phyloP scores from a whole-genome alignment of 148 eudicot genomes.

The Heliamphora exappendiculata region DNA sequence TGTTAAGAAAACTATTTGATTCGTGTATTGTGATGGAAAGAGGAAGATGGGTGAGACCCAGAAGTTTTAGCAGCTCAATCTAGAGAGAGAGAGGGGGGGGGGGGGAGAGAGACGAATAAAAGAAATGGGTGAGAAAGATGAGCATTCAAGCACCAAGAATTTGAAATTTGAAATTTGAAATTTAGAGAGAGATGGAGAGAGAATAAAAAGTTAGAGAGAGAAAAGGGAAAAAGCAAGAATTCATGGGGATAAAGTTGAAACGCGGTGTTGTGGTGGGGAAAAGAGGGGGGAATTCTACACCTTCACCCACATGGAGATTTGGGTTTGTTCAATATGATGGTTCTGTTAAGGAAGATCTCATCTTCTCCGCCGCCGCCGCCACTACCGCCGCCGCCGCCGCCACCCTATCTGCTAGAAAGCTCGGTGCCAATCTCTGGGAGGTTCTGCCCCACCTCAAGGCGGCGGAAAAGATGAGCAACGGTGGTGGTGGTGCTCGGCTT shows the following conservation, averaged over 20 bases:
- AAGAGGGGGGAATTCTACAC: constrained; percentile 55
- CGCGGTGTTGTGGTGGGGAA: constrained; percentile 45
- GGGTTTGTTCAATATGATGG: constrained; percentile 26
- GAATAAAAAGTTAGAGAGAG: constrained; percentile 31
- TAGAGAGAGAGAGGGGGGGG: too few species aligned
- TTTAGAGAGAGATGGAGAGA: constrained; percentile 13
- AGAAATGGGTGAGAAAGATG: too few species aligned
- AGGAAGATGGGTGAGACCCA: too few species aligned
- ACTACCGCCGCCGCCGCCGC: neutral
- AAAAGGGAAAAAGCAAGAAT: constrained; percentile 32
- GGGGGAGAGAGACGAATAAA: too few species aligned
- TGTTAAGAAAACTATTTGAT: too few species aligned
- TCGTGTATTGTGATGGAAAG: too few species aligned
- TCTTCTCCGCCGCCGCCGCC: constrained; percentile 3
- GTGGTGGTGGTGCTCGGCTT: constrained; percentile 13
- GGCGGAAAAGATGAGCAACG: constrained; percentile 35
- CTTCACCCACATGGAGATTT: constrained; percentile 70
- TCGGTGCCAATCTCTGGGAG: constrained; percentile 78
- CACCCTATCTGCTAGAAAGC: constrained; percentile 57
- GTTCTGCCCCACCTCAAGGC: constrained; percentile 33
- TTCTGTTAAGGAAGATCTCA: constrained; percentile 17
- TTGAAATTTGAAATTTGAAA: constrained; percentile 15
- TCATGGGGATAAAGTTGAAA: constrained; percentile 60
- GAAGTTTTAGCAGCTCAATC: too few species aligned
- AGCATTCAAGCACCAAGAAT: constrained; percentile 16